These are phyloP conservation scores for Neurospora intermedia DNA, from an alignment of 495 filamentous ascomycete genomes.

Conservation along the genomic window DNA sequence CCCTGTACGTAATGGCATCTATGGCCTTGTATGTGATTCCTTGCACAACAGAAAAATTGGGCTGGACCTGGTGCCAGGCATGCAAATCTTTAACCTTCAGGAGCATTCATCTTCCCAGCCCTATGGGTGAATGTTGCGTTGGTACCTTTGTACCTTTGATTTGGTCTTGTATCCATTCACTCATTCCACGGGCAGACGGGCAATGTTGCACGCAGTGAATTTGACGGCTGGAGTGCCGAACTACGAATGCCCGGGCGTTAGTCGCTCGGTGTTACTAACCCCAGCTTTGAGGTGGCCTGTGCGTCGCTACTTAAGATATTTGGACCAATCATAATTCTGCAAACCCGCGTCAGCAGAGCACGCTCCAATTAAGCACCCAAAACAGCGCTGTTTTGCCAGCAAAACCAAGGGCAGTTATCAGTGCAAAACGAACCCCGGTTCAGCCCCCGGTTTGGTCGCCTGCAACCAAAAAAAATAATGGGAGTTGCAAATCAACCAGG, in stretches of 20 bases:
- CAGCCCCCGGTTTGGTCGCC: conserved; percentile 3
- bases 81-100: neutral
- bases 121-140: neutral
- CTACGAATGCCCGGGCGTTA: neutral
- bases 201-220: neutral
- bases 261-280: neutral
- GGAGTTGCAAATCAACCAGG: conserved; percentile 16
- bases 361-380: conserved; percentile 18
- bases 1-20: neutral
- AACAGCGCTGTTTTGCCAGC: conserved; percentile 16
- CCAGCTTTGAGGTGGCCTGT: conserved; percentile 10
- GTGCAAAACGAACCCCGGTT: conserved; percentile 27
- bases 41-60: neutral
- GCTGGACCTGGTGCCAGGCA: neutral
- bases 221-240: neutral
- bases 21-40: neutral
- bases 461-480: conserved; percentile 22
- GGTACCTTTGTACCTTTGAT: neutral
- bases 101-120: neutral
- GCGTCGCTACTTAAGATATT: conserved; percentile 12
- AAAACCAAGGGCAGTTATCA: conserved; percentile 17
- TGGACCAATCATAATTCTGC: conserved; percentile 23
- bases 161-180: neutral
- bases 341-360: conserved; percentile 5
- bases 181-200: neutral